Base-by-base conservation (phyloP, 345 rosid genomes). In the Moricandia arvensis region DNA sequence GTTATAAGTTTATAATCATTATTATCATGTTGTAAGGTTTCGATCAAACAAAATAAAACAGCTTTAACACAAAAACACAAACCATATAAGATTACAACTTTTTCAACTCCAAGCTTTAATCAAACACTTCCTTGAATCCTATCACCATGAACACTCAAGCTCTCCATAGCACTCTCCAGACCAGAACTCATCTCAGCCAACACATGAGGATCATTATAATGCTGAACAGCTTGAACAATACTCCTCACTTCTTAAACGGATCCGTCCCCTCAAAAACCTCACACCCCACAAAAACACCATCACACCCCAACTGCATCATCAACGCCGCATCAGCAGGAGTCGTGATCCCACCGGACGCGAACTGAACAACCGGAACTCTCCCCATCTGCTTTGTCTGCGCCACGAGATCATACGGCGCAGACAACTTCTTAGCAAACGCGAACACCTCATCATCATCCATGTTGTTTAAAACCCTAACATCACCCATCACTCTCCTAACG, bases 251-350 rank as follows among this genome's bases (percentile, higher is more conserved):
- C 86, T 82, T 84, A 8, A 71, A 88, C 7, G 89, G 85, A 80
- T 85, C 85, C 1, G 74, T 4, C 66, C 81, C 73, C 0, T 83
- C 81, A 21, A 89, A 86, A 58, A 85, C 81, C 74, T 84, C 88
- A 0, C 71, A 64, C 6, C 88, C 86, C 2, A 88, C 73, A 4
- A 87, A 87, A 38, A 90, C 86, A 1, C 91, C 91, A 76, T 88
- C 93, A 43, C 88, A 87, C 1, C 90, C 88, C 47, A 88, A 33
- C 71, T 88, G 96, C 93, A 87, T 87, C 88, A 88, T 47, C 53
- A 49, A 49, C 10, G 57, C 57, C 24, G 57, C 24, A 16, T 49
- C 57, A 49, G 57, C 57, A 2, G 57, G 57, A 16, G 57, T 49
- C 57, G 24, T 2, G 24, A 49, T 16, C 57, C 57, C 57, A 15